A percentile compares a stretch with the other conserved stretches of the same genome.
Conservation (phyloP, 2,329 filamentous ascomycete species). For the Ciborinia camelliae region DNA sequence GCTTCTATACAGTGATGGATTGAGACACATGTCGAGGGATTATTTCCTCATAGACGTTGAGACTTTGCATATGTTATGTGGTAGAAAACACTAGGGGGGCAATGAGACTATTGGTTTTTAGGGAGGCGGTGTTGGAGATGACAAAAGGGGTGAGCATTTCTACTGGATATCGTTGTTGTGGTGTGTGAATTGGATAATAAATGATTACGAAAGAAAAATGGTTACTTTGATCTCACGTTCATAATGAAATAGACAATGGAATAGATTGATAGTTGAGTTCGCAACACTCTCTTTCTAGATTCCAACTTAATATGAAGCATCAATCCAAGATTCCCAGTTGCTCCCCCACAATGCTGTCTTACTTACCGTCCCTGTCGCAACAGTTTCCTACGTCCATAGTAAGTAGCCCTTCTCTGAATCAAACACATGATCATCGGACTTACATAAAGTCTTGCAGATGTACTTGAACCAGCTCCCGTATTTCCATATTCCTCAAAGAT, state of each 20-base stretch:
- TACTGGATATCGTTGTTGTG: background rate
- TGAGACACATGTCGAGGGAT: background rate
- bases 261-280: too few species aligned
- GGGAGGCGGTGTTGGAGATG: background rate
- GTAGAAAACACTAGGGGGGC: background rate
- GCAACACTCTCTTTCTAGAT: background rate
- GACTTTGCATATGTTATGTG: background rate
- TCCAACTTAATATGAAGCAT: background rate
- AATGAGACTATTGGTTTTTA: background rate
- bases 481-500: slow-evolving; percentile 15
- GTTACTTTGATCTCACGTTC: background rate
- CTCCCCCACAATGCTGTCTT: slow-evolving; percentile 4
- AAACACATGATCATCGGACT: background rate
- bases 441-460: slow-evolving; percentile 6
- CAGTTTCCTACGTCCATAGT: slow-evolving; percentile 1
- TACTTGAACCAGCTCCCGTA: slow-evolving; percentile 10
- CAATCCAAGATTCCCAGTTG: slow-evolving; percentile 8
- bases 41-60: background rate
- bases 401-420: background rate
- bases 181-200: background rate
- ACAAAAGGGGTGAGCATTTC: background rate
- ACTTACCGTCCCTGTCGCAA: background rate
- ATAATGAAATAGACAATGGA: background rate
- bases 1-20: background rate
- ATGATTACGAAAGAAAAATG: background rate